Evolutionary conservation across 2,329 filamentous ascomycete genomes (phyloP).

Genomic region (Alternaria viburni): DNA sequence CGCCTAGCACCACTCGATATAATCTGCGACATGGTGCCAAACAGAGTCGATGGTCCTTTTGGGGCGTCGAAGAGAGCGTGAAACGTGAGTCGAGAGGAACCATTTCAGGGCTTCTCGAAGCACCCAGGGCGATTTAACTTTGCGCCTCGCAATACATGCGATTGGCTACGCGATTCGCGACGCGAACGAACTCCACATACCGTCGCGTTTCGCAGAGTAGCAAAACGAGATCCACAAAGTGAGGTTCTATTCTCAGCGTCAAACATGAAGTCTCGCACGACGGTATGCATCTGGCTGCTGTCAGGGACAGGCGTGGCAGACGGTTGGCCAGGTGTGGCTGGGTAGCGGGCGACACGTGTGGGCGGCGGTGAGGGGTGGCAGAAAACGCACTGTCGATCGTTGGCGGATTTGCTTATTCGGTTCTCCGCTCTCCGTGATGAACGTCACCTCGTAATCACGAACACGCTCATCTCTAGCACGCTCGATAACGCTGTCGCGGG

Average conservation of each 20-base stretch:
- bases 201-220: conserved; percentile 1
- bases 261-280: not conserved
- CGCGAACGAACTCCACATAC: not conserved
- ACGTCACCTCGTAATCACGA: conserved; percentile 17
- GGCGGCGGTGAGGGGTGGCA: conserved; percentile 8
- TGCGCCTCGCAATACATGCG: conserved; percentile 1
- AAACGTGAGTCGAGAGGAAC: conserved; percentile 14
- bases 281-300: conserved; percentile 4
- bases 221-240: not conserved
- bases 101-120: conserved; percentile 14
- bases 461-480: conserved; percentile 6
- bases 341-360: conserved; percentile 2
- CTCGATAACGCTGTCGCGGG: conserved; percentile 2
- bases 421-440: conserved; percentile 19
- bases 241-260: conserved; percentile 8
- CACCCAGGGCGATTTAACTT: conserved; percentile 1
- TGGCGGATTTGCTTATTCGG: conserved; percentile 13
- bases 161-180: conserved; percentile 13
- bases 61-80: not conserved
- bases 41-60: not conserved
- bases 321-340: not conserved
- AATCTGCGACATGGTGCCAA: conserved; percentile 5
- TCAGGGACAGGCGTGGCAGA: conserved; percentile 1
- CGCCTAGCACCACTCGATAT: not conserved
- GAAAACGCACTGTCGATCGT: conserved; percentile 7